Conservation (phyloP, 2,329 filamentous ascomycete genomes). For the Talaromyces sp. region DNA sequence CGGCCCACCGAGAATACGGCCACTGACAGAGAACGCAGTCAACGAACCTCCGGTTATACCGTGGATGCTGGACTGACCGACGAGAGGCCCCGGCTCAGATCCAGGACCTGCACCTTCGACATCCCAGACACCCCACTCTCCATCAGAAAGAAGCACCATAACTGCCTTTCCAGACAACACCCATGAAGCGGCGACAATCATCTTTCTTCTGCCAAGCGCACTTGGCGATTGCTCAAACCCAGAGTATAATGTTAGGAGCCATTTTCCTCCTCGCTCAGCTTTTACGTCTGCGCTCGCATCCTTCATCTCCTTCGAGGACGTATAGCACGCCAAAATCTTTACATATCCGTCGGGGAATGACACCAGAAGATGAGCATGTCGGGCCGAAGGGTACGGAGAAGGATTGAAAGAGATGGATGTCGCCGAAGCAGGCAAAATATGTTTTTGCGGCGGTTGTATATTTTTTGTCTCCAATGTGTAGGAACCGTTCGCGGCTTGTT, state of each 20-base stretch:
- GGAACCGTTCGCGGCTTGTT: constrained; percentile 23
- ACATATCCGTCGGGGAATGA: constrained; percentile 53
- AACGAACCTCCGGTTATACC: constrained; percentile 41
- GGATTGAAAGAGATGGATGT: constrained; percentile 53
- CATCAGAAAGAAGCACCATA: constrained; percentile 45
- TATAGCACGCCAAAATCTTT: constrained; percentile 56
- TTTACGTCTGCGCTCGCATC: constrained; percentile 30
- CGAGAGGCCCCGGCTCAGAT: constrained; percentile 36
- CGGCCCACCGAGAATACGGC: constrained; percentile 34
- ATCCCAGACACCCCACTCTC: constrained; percentile 51
- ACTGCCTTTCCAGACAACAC: constrained; percentile 44
- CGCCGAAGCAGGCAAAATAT: constrained; percentile 49
- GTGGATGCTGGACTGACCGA: constrained; percentile 36
- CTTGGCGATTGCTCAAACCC: constrained; percentile 35
- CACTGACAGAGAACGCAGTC: constrained; percentile 41
- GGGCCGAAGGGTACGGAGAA: constrained; percentile 49
- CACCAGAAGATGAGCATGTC: constrained; percentile 55
- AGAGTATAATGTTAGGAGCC: constrained; percentile 44
- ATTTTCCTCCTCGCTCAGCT: constrained; percentile 37
- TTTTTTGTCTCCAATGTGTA: constrained; percentile 34
- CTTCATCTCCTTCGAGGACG: constrained; percentile 29
- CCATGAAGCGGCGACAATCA: constrained; percentile 46
- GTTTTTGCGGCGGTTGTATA: constrained; percentile 45
- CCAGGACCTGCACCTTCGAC: constrained; percentile 45
- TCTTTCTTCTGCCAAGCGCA: constrained; percentile 37